Evolutionary conservation across 345 rosid genomes (phyloP).

Genomic region (Angophora floribunda): DNA sequence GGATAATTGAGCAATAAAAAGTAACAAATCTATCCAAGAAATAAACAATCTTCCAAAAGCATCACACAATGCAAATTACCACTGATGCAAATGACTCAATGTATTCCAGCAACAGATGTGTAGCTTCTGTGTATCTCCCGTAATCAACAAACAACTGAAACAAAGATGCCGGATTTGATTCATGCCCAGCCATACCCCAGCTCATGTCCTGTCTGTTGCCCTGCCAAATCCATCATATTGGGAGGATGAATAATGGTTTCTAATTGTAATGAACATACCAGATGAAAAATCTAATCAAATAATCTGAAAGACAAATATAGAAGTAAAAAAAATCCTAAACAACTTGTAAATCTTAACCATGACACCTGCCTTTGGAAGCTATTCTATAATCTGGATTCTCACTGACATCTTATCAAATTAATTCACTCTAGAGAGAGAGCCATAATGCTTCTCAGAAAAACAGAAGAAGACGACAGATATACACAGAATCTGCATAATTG

Average conservation of each 20-base stretch:
- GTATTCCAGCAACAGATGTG: slow-evolving; percentile 67
- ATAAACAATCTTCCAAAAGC: background rate
- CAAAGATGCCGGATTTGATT: slow-evolving; percentile 72
- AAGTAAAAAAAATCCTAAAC: background rate
- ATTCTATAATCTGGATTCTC: too few species aligned
- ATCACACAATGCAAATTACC: slow-evolving; percentile 19
- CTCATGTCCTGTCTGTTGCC: slow-evolving; percentile 47
- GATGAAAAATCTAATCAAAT: background rate
- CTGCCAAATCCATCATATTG: slow-evolving; percentile 18
- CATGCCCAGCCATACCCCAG: slow-evolving; percentile 78
- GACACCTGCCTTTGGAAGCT: background rate
- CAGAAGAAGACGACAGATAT: background rate
- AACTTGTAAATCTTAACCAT: background rate
- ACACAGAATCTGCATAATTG: background rate
- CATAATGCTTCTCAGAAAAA: background rate
- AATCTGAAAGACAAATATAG: background rate
- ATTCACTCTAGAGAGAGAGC: background rate
- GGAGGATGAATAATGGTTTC: background rate
- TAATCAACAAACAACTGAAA: slow-evolving; percentile 67
- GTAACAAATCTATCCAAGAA: background rate
- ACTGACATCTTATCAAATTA: background rate
- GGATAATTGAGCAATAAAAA: background rate
- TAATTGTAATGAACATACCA: background rate
- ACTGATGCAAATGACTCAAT: slow-evolving; percentile 60
- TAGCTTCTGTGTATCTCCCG: slow-evolving; percentile 76